Evolutionary conservation across 2,329 filamentous ascomycete species (phyloP), one percentile per base, ranked within the genome.

Genomic region (Monascus ruber): DNA sequence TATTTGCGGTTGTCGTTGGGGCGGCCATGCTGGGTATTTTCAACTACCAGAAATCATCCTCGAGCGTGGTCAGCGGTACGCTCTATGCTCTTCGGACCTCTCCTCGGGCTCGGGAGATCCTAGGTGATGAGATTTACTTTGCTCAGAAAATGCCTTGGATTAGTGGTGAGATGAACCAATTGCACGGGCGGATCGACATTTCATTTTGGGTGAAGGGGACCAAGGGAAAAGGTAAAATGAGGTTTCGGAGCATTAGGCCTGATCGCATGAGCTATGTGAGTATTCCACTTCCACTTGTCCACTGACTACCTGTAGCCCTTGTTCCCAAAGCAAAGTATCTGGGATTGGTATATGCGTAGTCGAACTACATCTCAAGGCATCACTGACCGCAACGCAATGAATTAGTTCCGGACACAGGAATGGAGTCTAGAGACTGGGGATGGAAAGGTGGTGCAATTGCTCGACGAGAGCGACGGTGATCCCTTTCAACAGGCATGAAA

Each of bases 1-100:
- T 94, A 59, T 96, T 96, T 73, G 59, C 82, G 38, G 63, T 75
- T 46, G 69, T 85, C 46, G 77, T 94, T 51, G 74, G 76, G 36
- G 71, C 73, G 40, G 82, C 81, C 49, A 80, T 81, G 48, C 68
- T 93, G 43, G 85, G 83, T 50, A 95, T 98, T 64, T 96, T 98
- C 82, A 98, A 98, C 74, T 96, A 98, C 76, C 89, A 98, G 63
- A 95, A 95, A 64, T 78, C 81, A 41, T 86, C 84, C n/a, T 86
- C 80, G 25, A 84, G 83, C 39, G 76, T 89, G 26, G 84, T 95
- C n/a, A 79, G 79, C 40, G 85, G 83, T 40, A 91, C 87, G 4
- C 76, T 98, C 26, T 98, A 96, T 71, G 84, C 89, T 1, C 75
- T 98, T 47, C 84, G 91, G 47, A 93, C 85, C 2, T 86, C 82